These are phyloP conservation scores for Geotrichum aggregatum DNA, from an alignment of 1,139 yeast species.

Conservation along the genomic window DNA sequence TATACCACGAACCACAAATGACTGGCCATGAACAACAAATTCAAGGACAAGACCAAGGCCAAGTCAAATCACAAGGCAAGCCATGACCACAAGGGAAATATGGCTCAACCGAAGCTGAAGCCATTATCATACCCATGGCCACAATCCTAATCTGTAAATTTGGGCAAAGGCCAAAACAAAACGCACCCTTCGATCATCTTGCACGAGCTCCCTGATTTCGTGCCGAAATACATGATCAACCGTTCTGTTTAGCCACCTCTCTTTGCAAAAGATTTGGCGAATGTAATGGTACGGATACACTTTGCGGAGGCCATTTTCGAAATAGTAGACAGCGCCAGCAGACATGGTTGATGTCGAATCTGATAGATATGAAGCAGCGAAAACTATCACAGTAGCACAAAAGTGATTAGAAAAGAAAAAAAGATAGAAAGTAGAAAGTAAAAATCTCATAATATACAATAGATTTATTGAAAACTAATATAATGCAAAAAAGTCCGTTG, in stretches of 20 bases:
- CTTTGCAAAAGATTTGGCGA: conserved; percentile 13
- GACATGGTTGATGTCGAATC: too few species aligned
- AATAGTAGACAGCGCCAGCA: conserved; percentile 1
- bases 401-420: not conserved
- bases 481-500: conserved; percentile 22
- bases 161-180: not conserved
- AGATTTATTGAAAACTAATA: conserved; percentile 5
- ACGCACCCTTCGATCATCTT: conserved; percentile 1
- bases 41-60: too few species aligned
- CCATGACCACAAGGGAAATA: too few species aligned
- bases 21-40: too few species aligned
- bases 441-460: conserved; percentile 1
- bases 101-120: too few species aligned
- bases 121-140: too few species aligned
- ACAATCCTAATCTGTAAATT: too few species aligned
- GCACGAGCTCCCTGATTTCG: conserved; percentile 2
- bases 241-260: conserved; percentile 16
- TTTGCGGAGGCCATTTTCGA: conserved; percentile 18
- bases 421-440: not conserved
- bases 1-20: too few species aligned
- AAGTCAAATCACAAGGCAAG: too few species aligned
- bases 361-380: too few species aligned
- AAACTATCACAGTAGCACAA: not conserved
- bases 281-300: conserved; percentile 16
- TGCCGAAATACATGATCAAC: conserved; percentile 8